Evolutionary conservation across 257 asterid species (phyloP), one percentile per base, ranked within the genome.

Genomic region (Ophiorrhiza pumila): DNA sequence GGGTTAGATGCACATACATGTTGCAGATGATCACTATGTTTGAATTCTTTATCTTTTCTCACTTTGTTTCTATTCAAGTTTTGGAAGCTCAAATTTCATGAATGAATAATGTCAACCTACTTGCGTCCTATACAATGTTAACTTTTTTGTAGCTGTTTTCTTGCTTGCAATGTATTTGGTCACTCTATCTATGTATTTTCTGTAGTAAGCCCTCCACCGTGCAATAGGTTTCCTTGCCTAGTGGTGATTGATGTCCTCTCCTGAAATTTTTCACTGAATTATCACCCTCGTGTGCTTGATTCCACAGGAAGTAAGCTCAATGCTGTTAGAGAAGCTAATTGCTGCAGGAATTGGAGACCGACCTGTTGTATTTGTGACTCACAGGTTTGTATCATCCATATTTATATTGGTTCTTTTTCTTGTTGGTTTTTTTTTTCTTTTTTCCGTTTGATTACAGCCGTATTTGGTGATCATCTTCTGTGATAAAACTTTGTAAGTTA

Each of bases 321-420:
- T 90, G 97, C 84, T 95, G 76, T 83, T 95, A 68, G 92, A 92
- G 68, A 92, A 89, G 87, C 95, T 95, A 74, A 81, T 88, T 73
- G 86, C 88, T 78, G 98, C 98, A 52, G 99, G 98, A 64, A 95
- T 95, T 80, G 99, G 99, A 65, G 90, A 90, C 78, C 91, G 98
- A 23, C 99, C 98, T 0, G 98, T 95, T 71, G 86, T 95, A 71
- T 95, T 92, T 78, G 88, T 95, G 59, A 90, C 99, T 27, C 98
- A 95, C 82, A 95, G 99, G 99, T 81, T 66, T 82, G 90, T 77
- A 61, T 69, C 65, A 52, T n/a, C 45, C 67, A 29, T 64, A 71
- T 23, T 31, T 32, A 7, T 32, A 32, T 37, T 49, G 39, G 39
- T 29, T 35, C n/a, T 77, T 18, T 60, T 29, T 41, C 41, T 14